Base-by-base conservation (phyloP, 1,139 yeast genomes). In the Yamadazyma songkhlaensis region DNA sequence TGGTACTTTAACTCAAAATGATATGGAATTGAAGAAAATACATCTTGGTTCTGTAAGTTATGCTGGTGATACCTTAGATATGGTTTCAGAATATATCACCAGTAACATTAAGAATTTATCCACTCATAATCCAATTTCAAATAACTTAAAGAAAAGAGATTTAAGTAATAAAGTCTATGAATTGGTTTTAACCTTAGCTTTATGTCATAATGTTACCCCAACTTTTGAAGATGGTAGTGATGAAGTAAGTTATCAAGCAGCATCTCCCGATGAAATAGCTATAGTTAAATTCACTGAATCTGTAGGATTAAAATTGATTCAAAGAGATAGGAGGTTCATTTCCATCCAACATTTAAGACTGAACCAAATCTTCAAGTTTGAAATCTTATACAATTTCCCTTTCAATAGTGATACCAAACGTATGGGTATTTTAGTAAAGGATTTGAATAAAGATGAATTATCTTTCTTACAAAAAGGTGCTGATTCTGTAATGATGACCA, bases 201-300 rank as follows among this genome's bases (percentile, higher is more conserved):
- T 90, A 12, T 94, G 99, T 59, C 99, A 94, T 58, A 89, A 89
- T 50, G 99, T 94, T 22, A 94, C 98, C 0, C 64, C 64, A 1
- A 59, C 61, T 3, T 58, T 54, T 40, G 57, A 53, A 6, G 50
- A 47, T 32, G 54, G 52, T 30, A 46, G 46, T 15, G 46, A 36
- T 29, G 44, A 44, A 22, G 45, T 86, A 8, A 74, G 88, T 2
- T 94, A 90, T 57, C 99, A 94, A 60, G 98, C 98, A 0, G 97
- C 97, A 0, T 90, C 97, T 0, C 99, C 99, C 0, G 99, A 94
- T 65, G 99, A 94, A 59, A 82, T 92, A 46, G 98, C 99, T 14
- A 92, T 94, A 48, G 97, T 94, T 22, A 84, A 84, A 54, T 94
- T 89, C 66, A 86, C 97, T 1, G 95, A 87, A 46, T 60, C 70